Conservation (phyloP, 495 filamentous ascomycete genomes). For the Friedmanniomyces simplex region DNA sequence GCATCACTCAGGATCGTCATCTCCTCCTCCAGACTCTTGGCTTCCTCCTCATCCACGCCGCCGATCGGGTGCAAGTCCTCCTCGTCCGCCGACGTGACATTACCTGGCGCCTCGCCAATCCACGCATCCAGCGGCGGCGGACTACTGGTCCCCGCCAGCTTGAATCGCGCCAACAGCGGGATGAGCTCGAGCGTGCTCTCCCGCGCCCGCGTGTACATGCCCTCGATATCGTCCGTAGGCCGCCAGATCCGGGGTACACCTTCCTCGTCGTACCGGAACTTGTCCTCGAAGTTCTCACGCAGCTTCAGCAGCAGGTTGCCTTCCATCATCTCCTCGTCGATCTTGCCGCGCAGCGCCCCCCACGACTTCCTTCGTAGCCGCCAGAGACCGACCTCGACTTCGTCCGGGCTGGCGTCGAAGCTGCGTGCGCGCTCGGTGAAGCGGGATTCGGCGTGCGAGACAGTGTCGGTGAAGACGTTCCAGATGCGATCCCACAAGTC, state of each 20-base stretch:
- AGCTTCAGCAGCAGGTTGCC: conserved; percentile 92
- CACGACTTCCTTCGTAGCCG: conserved; percentile 84
- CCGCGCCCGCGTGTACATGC: conserved; percentile 78
- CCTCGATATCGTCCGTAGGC: conserved; percentile 93
- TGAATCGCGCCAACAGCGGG: conserved; percentile 79
- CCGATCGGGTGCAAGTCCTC: conserved; percentile 80
- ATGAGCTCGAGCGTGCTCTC: conserved; percentile 85
- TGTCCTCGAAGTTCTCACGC: conserved; percentile 97
- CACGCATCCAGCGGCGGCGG: conserved; percentile 74
- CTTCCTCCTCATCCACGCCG: conserved; percentile 83
- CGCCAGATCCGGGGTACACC: conserved; percentile 96
- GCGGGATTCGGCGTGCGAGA: conserved; percentile 69
- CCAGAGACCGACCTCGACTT: conserved; percentile 91
- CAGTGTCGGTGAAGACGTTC: conserved; percentile 74
- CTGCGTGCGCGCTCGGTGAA: conserved; percentile 82
- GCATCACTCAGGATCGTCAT: conserved; percentile 84
- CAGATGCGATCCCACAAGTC: conserved; percentile 95
- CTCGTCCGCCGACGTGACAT: conserved; percentile 70
- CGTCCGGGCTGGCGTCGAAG: conserved; percentile 84
- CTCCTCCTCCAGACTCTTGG: conserved; percentile 87
- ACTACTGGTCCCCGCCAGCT: conserved; percentile 53
- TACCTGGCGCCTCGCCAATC: conserved; percentile 68
- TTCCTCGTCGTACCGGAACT: conserved; percentile 92
- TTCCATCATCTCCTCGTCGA: conserved; percentile 97
- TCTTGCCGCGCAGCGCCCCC: conserved; percentile 77